Evolutionary conservation across 805 yeast species (phyloP), one percentile per base, ranked within the genome.

Genomic region (Yarrowia sp.): DNA sequence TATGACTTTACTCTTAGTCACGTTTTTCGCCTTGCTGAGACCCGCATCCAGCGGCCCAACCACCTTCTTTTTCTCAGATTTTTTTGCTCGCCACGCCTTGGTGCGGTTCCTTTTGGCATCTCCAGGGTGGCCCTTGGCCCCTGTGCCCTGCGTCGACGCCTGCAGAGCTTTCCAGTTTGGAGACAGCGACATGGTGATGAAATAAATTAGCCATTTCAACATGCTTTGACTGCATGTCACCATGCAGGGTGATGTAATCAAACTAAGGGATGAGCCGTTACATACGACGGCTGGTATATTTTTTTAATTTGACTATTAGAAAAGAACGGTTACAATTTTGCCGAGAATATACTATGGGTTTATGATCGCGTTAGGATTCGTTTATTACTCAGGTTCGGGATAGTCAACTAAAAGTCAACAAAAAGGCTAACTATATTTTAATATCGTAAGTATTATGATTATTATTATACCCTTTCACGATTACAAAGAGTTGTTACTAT

Each of bases 71-170:
- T 33, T 33, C 21, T 51, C 61, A 4, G 33, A 10, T 24, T 54
- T 54, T 38, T 54, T 54, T 5, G 44, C 61, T 0, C 61, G 61
- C 61, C 61, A 54, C 22, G 46, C 61, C 35, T 54, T 54, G 46
- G 61, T 26, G 19, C 61, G 61, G 35, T 54, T 54, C 26, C 61
- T 35, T 28, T 54, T 54, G 35, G 56, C 56, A 28, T 32, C 56
- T 49, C 56, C 56, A 19, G 56, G 19, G 28, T 19, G 38, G 4
- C 16, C 28, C 28, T 46, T 46, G 36, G 35, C 24, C 11, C 36
- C 52, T 5, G 16, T 24, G 24, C 35, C 24, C 36, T 6, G 36
- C 24, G 52, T 28, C 17, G 56, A 9, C 56, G 56, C 19, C 40
- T 32, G 21, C 12, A 21, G 19, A 9, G 56, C 56, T 32, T 32